Percentiles rank a stretch among this genome's conserved stretches.
These are phyloP conservation scores for Sanguinoderma infundibulare DNA, from an alignment of 1,284 basidiomycete genomes.

Conservation along the genomic window DNA sequence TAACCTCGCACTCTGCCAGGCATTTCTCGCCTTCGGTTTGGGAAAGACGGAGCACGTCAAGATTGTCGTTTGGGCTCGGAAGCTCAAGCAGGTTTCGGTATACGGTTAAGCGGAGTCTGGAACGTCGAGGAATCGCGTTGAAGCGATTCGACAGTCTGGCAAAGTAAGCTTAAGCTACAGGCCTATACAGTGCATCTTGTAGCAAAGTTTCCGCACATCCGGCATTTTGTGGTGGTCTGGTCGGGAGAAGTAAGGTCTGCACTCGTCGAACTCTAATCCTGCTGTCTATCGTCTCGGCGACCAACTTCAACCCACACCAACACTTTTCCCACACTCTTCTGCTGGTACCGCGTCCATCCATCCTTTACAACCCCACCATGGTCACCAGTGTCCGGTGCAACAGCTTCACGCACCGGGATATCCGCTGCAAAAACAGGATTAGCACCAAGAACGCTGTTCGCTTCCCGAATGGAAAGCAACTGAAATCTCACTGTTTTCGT, in stretches of 20 bases:
- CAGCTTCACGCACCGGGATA: too few species aligned
- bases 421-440: too few species aligned
- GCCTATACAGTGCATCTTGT: background rate
- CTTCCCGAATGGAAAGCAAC: too few species aligned
- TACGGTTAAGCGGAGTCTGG: slow-evolving; percentile 67
- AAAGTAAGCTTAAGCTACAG: slow-evolving; percentile 4
- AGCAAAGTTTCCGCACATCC: slow-evolving; percentile 52
- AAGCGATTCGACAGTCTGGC: slow-evolving; percentile 85
- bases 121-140: slow-evolving; percentile 78
- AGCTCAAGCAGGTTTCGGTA: slow-evolving; percentile 72
- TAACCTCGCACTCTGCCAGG: slow-evolving; percentile 79
- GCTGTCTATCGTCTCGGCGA: too few species aligned
- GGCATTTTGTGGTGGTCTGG: slow-evolving; percentile 64
- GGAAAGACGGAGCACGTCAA: slow-evolving; percentile 72
- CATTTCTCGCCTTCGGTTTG: slow-evolving; percentile 70
- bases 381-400: too few species aligned
- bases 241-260: slow-evolving; percentile 55
- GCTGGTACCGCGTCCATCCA: too few species aligned
- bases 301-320: too few species aligned
- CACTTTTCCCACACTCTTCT: too few species aligned
- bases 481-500: too few species aligned
- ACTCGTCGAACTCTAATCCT: too few species aligned
- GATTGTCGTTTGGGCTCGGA: slow-evolving; percentile 69
- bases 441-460: too few species aligned
- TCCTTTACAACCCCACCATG: too few species aligned